Conservation (phyloP, 352 stramenopile genomes). For the Phytophthora pini region DNA sequence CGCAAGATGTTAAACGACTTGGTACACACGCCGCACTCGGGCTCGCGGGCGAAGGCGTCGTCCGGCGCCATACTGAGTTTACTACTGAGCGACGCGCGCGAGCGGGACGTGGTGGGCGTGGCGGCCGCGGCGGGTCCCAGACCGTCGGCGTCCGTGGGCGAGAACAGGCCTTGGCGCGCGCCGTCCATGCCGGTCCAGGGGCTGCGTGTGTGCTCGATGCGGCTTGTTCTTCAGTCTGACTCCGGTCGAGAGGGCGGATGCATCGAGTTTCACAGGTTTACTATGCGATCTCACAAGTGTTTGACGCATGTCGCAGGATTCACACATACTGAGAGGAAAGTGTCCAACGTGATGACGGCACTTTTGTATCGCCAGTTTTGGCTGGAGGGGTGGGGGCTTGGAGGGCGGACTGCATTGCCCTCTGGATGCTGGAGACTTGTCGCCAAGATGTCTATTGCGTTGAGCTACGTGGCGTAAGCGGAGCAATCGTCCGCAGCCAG, state of each 20-base stretch:
- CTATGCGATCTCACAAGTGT: slow-evolving; percentile 11
- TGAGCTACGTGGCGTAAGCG: slow-evolving; percentile 14
- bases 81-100: slow-evolving; percentile 42
- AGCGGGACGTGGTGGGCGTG: slow-evolving; percentile 19
- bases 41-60: slow-evolving; percentile 73
- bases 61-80: slow-evolving; percentile 49
- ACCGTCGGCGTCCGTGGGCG: slow-evolving; percentile 36
- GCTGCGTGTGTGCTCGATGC: slow-evolving; percentile 1
- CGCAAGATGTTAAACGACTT: slow-evolving; percentile 86
- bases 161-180: slow-evolving; percentile 36
- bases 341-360: slow-evolving; percentile 34
- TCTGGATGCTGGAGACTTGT: neutral
- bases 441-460: slow-evolving; percentile 11
- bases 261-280: slow-evolving; percentile 25
- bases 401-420: neutral
- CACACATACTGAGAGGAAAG: neutral
- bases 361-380: neutral
- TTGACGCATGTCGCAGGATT: slow-evolving; percentile 37
- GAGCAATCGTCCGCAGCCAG: slow-evolving; percentile 4
- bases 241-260: slow-evolving; percentile 10
- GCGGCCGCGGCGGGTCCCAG: slow-evolving; percentile 19
- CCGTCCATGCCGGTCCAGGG: slow-evolving; percentile 30
- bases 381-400: slow-evolving; percentile 3
- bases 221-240: slow-evolving; percentile 23
- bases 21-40: slow-evolving; percentile 73